Conservation (phyloP, 768 basidiomycete genomes). For the Galerina sulciceps region DNA sequence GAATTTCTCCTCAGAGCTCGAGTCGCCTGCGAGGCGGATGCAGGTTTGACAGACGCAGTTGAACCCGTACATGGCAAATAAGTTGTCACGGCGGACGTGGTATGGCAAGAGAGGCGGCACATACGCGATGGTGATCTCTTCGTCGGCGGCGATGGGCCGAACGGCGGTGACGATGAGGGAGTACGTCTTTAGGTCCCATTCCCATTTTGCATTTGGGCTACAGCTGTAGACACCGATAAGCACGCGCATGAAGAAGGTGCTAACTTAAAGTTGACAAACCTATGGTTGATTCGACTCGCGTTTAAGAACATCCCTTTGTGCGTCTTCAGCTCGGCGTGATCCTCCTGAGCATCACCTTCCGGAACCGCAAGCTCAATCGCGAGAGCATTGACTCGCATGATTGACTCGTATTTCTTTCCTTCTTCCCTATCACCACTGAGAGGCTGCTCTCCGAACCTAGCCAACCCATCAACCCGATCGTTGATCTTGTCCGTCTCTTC, state of each 20-base stretch:
- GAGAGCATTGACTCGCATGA: constrained; percentile 36
- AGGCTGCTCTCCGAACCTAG: too few relatives aligned
- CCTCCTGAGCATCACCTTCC: constrained; percentile 1
- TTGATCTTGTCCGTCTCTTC: constrained; percentile 21
- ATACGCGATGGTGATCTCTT: constrained; percentile 45
- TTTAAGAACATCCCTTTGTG: constrained; percentile 41
- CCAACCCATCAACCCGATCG: neutral
- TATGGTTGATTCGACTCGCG: constrained; percentile 43
- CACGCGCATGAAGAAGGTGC: neutral
- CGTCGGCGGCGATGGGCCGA: constrained; percentile 34
- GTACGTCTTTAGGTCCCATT: constrained; percentile 38
- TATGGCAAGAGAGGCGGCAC: constrained; percentile 27
- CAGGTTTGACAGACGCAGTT: constrained; percentile 36
- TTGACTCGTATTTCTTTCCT: constrained; percentile 24
- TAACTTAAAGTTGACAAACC: constrained; percentile 26
- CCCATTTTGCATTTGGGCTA: constrained; percentile 41
- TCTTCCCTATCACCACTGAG: constrained; percentile 16
- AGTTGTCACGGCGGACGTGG: constrained; percentile 20
- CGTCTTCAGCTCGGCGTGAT: constrained; percentile 26
- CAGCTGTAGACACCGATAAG: constrained; percentile 29
- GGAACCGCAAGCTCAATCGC: constrained; percentile 34
- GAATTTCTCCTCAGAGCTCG: neutral
- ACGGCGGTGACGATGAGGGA: constrained; percentile 36
- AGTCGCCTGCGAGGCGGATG: constrained; percentile 9
- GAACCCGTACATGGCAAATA: constrained; percentile 33